Evolutionary conservation across 495 filamentous ascomycete genomes (phyloP).

Genomic region (Penicillium longicatenatum): DNA sequence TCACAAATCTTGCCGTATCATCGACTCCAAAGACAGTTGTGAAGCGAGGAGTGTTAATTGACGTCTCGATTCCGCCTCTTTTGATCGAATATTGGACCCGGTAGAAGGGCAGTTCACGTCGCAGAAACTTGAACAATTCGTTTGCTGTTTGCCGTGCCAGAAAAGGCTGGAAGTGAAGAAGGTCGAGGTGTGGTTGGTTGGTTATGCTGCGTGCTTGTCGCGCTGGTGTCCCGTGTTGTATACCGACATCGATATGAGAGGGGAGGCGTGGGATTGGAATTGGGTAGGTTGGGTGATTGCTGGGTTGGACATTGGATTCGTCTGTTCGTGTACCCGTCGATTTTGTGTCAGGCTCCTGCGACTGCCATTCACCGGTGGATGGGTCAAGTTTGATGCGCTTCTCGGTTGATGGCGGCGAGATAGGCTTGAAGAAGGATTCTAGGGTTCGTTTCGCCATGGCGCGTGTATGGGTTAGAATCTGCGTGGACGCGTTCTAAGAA

Average conservation of each 20-base stretch:
- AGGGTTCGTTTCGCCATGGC: constrained; percentile 32
- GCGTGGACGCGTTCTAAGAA: neutral
- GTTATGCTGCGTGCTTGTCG: constrained; percentile 40
- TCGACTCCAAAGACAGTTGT: constrained; percentile 77
- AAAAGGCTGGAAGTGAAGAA: constrained; percentile 70
- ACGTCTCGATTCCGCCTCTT: constrained; percentile 55
- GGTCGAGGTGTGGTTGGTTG: constrained; percentile 64
- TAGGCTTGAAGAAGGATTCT: constrained; percentile 31
- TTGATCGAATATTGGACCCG: constrained; percentile 70
- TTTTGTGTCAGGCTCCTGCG: neutral
- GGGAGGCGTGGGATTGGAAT: constrained; percentile 61
- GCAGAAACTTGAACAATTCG: constrained; percentile 66
- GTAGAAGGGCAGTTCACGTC: constrained; percentile 67
- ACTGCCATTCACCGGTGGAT: neutral
- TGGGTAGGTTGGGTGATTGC: constrained; percentile 60
- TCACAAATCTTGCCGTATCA: constrained; percentile 48
- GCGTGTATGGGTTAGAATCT: neutral
- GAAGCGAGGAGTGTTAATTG: constrained; percentile 66
- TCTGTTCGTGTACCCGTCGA: neutral
- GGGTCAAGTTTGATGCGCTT: constrained; percentile 22
- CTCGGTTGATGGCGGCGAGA: neutral
- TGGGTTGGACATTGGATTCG: constrained; percentile 9
- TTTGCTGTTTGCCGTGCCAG: constrained; percentile 51
- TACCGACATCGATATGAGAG: constrained; percentile 33
- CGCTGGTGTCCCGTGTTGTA: constrained; percentile 34